phyloP scores from a whole-genome alignment of 208 protist genomes.

The Leishmania gerbilli region DNA sequence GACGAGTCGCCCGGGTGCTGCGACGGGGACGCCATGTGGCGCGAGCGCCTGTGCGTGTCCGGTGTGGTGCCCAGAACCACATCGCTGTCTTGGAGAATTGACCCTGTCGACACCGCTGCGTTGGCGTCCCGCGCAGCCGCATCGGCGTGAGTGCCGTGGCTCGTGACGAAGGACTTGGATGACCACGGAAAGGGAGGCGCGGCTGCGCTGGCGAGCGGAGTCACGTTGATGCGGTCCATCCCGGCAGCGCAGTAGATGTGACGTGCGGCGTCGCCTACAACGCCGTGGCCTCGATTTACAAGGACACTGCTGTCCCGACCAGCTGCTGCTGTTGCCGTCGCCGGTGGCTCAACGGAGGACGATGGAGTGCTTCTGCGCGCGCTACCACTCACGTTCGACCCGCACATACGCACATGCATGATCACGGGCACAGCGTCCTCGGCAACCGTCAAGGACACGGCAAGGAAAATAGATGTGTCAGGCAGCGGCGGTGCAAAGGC shows the following conservation, averaged over 20 bases:
- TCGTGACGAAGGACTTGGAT: slow-evolving; percentile 1
- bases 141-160: not conserved
- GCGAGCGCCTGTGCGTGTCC: slow-evolving; percentile 2
- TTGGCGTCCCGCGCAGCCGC: not conserved
- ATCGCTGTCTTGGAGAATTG: not conserved
- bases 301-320: not conserved
- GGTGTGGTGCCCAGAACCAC: slow-evolving; percentile 3
- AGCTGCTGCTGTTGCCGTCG: not conserved
- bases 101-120: not conserved
- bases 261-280: not conserved
- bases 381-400: not conserved
- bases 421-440: not conserved
- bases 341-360: not conserved
- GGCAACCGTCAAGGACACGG: not conserved
- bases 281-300: not conserved
- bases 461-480: not conserved
- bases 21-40: slow-evolving; percentile 6
- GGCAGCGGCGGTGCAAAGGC: not conserved
- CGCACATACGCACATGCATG: not conserved
- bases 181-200: not conserved
- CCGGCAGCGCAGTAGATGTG: not conserved
- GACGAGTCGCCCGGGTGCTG: slow-evolving; percentile 25
- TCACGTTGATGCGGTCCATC: not conserved
- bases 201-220: not conserved
- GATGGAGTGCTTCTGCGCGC: not conserved